Percentiles rank a stretch among this genome's conserved stretches.
Evolutionary conservation across 164 flowering plant genomes (phyloP).

Genomic region (Dillenia turbinata): DNA sequence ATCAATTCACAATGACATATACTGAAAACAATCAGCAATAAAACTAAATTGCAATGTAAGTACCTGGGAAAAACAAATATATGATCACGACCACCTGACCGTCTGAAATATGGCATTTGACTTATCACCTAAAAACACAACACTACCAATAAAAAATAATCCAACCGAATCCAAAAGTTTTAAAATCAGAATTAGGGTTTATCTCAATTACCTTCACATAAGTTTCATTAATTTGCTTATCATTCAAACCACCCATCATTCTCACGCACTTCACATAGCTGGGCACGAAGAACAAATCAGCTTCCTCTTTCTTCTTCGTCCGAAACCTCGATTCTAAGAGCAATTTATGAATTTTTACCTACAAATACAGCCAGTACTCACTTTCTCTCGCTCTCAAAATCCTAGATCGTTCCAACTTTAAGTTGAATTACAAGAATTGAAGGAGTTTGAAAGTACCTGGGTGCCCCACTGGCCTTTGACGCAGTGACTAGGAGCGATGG

Average conservation of each 20-base stretch:
- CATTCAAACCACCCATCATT: constrained; percentile 87
- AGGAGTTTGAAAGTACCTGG: constrained; percentile 46
- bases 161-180: not conserved
- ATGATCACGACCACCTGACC: constrained; percentile 89
- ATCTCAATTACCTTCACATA: constrained; percentile 67
- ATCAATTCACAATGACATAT: constrained; percentile 1
- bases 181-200: too few relatives aligned
- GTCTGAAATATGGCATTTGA: constrained; percentile 94
- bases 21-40: not conserved
- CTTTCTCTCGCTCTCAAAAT: too few relatives aligned
- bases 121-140: constrained; percentile 59
- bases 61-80: constrained; percentile 96
- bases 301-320: constrained; percentile 74
- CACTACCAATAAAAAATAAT: not conserved
- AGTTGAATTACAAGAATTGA: not conserved
- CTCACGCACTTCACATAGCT: constrained; percentile 84
- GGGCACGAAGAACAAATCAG: constrained; percentile 93
- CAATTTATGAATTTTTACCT: constrained; percentile 74
- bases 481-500: constrained; percentile 47
- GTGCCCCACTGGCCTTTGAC: constrained; percentile 96
- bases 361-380: not conserved
- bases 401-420: not conserved
- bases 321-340: constrained; percentile 64
- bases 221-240: constrained; percentile 80
- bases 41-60: not conserved